Base-by-base conservation (phyloP, 306 rosid genomes). In the Cicer chorassanicum region DNA sequence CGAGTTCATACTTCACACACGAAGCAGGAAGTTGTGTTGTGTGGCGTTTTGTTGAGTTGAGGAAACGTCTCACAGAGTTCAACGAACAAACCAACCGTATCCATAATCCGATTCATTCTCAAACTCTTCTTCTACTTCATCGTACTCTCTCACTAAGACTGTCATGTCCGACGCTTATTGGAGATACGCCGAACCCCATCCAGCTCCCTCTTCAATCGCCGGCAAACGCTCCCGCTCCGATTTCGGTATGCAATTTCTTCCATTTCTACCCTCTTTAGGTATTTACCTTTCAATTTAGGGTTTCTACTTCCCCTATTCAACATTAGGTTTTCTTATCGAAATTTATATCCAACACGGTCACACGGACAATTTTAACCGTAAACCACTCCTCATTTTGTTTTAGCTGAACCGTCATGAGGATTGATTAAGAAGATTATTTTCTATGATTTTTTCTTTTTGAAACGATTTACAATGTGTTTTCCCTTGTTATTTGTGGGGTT, bases 221-320 rank as follows among this genome's bases (percentile, higher is more conserved):
- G 97, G 87, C 5, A 93, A 93, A 82, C 97, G 98, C 59, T 66
- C 97, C 10, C 98, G 98, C 71, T 10, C 91, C 57, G 98, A 91
- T 42, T 88, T 76, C 78, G 98, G 98, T 93, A 87, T 11, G 41
- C 9, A 3, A 13, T 59, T 29, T 72, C 3, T 50, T 14, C 42
- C 40, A 6, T 43, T 44, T 43, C 24, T 59, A 21, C 7, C 2
- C 6, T 49, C 14, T 34, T 15, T 15, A 19, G 21, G 21, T 1
- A 19, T 19, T 19, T 19, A 19, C 21, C 21, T 16, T 64, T 72
- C 66, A 53, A 76, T 84, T 78, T 82, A 76, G 72, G 81, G 75
- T 67, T 82, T 80, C 49, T 38, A 8, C 8, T 16, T 19, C 16
- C 75, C 40, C 13, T 1, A 0, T 54, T 73, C 49, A 59, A 8